Base-by-base conservation (phyloP, 192 early-diverging fungal species). In the Coemansia sp. region DNA sequence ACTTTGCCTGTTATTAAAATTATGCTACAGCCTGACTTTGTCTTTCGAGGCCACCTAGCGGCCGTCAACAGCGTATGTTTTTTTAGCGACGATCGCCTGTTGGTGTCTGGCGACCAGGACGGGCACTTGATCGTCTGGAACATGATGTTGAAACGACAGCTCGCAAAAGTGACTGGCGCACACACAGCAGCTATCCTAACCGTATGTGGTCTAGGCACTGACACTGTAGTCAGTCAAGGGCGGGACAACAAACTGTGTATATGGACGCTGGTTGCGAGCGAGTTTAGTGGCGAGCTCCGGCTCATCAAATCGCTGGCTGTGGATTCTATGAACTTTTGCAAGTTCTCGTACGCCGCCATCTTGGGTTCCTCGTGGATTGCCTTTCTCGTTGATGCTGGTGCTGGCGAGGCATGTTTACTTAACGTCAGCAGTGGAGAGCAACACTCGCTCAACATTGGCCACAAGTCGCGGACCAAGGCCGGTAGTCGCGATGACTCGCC, bases 311-410 rank as follows among this genome's bases (percentile, higher is more conserved):
- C 73, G 15, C 29, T 76, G 21, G 60, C 57, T 39, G 61, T 79
- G 29, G 81, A 84, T 36, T 78, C 81, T 44, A 68, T 84, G 68
- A 78, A 55, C 70, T 84, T 84, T 72, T 84, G 81, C 73, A 68
- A 72, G 64, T 72, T 84, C 44, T 11, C 76, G 1, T 12, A 42
- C 29, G 58, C 46, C 17, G n/a, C 25, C 21, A 29, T 19, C 23
- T 31, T 1, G 4, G 10, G 37, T 11, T 34, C 34, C 12, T 19
- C 67, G 1, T 84, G 81, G 76, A 34, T 84, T 41, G 69, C 39
- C 1, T 77, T 70, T 15, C 59, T 84, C 2, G 53, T 63, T 25
- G 55, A 65, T 0, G 76, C 67, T 0, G 71, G 67, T 5, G 17
- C 48, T 2, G 81, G 73, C 14, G 44, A 50, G n/a, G 76, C 70